Conservation (phyloP, 495 filamentous ascomycete species). For the Pyrenula massariospora region DNA sequence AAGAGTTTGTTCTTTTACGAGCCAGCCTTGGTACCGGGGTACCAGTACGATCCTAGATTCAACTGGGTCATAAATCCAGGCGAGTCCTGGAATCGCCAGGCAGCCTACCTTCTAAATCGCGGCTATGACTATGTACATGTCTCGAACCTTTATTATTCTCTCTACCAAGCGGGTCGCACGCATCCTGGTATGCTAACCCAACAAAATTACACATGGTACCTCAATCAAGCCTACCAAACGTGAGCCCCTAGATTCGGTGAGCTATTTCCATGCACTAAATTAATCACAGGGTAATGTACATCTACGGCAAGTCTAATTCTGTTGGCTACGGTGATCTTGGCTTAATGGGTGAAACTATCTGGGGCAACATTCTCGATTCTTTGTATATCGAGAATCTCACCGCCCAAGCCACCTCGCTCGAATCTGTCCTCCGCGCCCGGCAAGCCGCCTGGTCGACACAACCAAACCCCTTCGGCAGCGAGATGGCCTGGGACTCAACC, state of each 20-base stretch:
- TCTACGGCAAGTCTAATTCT: constrained; percentile 13
- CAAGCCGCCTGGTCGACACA: constrained; percentile 26
- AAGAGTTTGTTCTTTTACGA: constrained; percentile 43
- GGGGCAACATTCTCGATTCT: constrained; percentile 31
- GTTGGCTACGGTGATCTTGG: constrained; percentile 23
- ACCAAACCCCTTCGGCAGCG: constrained; percentile 38
- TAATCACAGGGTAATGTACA: constrained; percentile 3
- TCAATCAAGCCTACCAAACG: constrained; percentile 29
- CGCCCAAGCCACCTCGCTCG: constrained; percentile 20
- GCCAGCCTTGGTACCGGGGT: constrained; percentile 19
- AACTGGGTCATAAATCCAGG: constrained; percentile 17
- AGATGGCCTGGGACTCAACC: constrained; percentile 44
- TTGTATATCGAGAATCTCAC: constrained; percentile 26
- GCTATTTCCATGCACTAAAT: too few relatives aligned
- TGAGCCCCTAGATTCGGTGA: constrained; percentile 7
- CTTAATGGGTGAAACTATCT: constrained; percentile 42
- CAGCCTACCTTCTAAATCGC: constrained; percentile 26
- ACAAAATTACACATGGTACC: constrained; percentile 34
- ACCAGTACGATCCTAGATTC: constrained; percentile 20
- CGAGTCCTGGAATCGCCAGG: constrained; percentile 27
- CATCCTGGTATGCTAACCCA: constrained; percentile 22
- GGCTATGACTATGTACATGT: constrained; percentile 44
- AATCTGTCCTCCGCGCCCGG: constrained; percentile 26
- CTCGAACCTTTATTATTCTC: constrained; percentile 33
- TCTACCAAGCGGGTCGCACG: constrained; percentile 34